A percentile compares a stretch with the other conserved stretches of the same genome.
These are phyloP conservation scores for Waltergamsia citrina DNA, from an alignment of 2,329 filamentous ascomycete species.

Conservation along the genomic window DNA sequence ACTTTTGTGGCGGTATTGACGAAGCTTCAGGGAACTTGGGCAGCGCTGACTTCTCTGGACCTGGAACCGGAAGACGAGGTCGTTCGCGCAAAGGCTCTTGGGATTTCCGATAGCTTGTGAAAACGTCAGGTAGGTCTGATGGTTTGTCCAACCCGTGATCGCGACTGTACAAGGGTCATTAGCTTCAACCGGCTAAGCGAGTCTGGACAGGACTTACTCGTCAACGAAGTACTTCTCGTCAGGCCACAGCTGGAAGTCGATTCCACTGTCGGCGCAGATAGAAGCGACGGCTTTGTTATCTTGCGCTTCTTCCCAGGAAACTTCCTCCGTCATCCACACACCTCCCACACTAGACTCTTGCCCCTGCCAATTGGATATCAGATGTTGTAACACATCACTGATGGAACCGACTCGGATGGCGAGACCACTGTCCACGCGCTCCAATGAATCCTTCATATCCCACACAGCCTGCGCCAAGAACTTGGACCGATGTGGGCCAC, in stretches of 20 bases:
- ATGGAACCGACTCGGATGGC: constrained; percentile 53
- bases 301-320: constrained; percentile 57
- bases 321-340: constrained; percentile 67
- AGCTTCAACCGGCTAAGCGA: neutral
- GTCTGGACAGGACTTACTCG: constrained; percentile 49
- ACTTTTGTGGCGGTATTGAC: constrained; percentile 45
- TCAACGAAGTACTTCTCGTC: constrained; percentile 76
- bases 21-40: constrained; percentile 43
- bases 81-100: constrained; percentile 61
- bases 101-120: constrained; percentile 64
- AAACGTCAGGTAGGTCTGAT: constrained; percentile 60
- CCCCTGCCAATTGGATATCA: constrained; percentile 40
- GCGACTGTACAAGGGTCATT: constrained; percentile 34
- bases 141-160: constrained; percentile 52
- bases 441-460: constrained; percentile 57
- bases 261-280: constrained; percentile 39
- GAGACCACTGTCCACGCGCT: constrained; percentile 50
- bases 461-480: constrained; percentile 66
- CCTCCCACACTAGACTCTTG: constrained; percentile 40
- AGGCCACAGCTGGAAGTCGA: constrained; percentile 55
- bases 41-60: constrained; percentile 38
- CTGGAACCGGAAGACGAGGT: constrained; percentile 47
- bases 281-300: constrained; percentile 50
- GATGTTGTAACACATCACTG: constrained; percentile 40
- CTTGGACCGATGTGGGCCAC: constrained; percentile 60